Conservation (phyloP, 2,329 filamentous ascomycete species). For the Amesomyces nigricolor region DNA sequence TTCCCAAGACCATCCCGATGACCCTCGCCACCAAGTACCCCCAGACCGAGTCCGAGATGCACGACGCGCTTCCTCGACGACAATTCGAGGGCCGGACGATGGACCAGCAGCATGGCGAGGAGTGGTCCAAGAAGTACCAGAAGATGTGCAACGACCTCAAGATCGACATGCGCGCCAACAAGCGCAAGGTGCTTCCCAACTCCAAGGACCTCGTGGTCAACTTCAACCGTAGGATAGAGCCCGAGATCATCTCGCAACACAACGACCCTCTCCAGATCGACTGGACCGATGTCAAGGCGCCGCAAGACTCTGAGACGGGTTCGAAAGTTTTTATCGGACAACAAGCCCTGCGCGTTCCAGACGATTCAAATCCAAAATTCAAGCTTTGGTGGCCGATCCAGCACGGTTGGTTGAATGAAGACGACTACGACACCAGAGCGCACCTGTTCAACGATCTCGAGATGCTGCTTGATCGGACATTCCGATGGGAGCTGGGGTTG, state of each 20-base stretch:
- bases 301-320: slow-evolving; percentile 58
- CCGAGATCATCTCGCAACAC: slow-evolving; percentile 85
- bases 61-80: slow-evolving; percentile 68
- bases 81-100: slow-evolving; percentile 56
- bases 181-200: slow-evolving; percentile 92
- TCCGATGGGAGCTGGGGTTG: slow-evolving; percentile 77
- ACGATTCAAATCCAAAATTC: slow-evolving; percentile 82
- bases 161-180: slow-evolving; percentile 84
- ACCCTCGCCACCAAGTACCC: slow-evolving; percentile 74
- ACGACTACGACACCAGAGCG: slow-evolving; percentile 74
- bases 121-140: slow-evolving; percentile 68
- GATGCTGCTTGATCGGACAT: slow-evolving; percentile 76
- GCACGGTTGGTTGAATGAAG: slow-evolving; percentile 82
- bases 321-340: slow-evolving; percentile 71
- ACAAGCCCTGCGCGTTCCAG: slow-evolving; percentile 78
- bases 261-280: slow-evolving; percentile 92
- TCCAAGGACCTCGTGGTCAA: slow-evolving; percentile 94
- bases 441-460: slow-evolving; percentile 83
- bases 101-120: slow-evolving; percentile 84
- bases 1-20: slow-evolving; percentile 93
- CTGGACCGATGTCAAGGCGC: slow-evolving; percentile 76
- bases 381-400: slow-evolving; percentile 89
- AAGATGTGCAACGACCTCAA: slow-evolving; percentile 85
- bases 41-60: slow-evolving; percentile 76
- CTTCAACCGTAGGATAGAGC: slow-evolving; percentile 78